Evolutionary conservation across 164 flowering plant species (phyloP).

Genomic region (Amborella trichopoda): DNA sequence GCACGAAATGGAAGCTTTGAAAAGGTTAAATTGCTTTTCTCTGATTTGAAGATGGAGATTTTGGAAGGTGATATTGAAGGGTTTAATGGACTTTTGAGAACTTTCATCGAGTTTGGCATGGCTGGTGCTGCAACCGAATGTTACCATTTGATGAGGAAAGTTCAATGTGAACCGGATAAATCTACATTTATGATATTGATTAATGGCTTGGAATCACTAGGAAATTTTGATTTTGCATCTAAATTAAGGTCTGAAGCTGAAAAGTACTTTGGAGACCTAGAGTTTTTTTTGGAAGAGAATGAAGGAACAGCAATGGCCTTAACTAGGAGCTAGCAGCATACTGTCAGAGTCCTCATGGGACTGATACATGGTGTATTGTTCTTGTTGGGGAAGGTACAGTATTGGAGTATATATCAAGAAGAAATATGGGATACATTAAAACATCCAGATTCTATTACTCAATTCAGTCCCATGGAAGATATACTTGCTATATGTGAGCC

Average conservation of each 20-base stretch:
- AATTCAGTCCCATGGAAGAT: too few relatives aligned
- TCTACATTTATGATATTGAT: slow-evolving; percentile 43
- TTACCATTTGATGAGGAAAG: slow-evolving; percentile 41
- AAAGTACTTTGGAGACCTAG: slow-evolving; percentile 36
- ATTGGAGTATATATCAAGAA: too few relatives aligned
- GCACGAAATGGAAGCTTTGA: slow-evolving; percentile 40
- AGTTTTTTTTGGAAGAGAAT: slow-evolving; percentile 28
- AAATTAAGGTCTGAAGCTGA: slow-evolving; percentile 36
- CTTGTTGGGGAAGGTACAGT: too few relatives aligned
- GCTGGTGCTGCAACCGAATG: slow-evolving; percentile 36
- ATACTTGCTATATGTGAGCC: too few relatives aligned
- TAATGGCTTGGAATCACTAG: slow-evolving; percentile 40
- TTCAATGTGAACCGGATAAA: slow-evolving; percentile 51
- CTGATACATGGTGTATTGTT: too few relatives aligned
- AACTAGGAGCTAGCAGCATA: too few relatives aligned
- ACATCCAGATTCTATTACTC: too few relatives aligned
- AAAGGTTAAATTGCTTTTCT: slow-evolving; percentile 24
- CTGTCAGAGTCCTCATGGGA: too few relatives aligned
- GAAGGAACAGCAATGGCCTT: too few relatives aligned
- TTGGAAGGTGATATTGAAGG: slow-evolving; percentile 34
- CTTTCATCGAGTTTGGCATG: slow-evolving; percentile 23
- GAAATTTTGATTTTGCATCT: slow-evolving; percentile 26
- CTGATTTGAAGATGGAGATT: slow-evolving; percentile 31
- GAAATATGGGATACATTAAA: too few relatives aligned
- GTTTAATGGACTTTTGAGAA: slow-evolving; percentile 36